Percentiles rank a stretch among this genome's conserved stretches.
Evolutionary conservation across 345 rosid genomes (phyloP).

Genomic region (Pistacia vera): DNA sequence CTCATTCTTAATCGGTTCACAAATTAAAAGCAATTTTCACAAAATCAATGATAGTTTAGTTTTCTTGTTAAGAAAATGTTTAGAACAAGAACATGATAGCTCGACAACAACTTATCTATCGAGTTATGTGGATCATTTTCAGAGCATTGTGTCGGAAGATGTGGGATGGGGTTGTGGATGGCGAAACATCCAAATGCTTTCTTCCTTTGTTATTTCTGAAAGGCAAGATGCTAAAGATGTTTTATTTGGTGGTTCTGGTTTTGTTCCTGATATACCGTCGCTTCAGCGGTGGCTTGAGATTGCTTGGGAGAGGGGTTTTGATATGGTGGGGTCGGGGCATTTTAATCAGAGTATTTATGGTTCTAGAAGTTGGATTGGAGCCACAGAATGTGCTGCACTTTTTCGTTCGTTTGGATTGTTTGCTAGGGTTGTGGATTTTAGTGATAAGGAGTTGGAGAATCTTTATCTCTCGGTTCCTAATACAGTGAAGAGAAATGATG

Average conservation of each 20-base stretch:
- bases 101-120: conserved; percentile 36
- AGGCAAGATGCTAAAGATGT: conserved; percentile 46
- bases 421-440: conserved; percentile 80
- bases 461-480: conserved; percentile 73
- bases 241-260: conserved; percentile 64
- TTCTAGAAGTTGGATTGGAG: conserved; percentile 59
- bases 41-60: conserved; percentile 60
- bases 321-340: conserved; percentile 59
- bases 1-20: conserved; percentile 43
- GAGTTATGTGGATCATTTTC: conserved; percentile 68
- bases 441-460: conserved; percentile 50
- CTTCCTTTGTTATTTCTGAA: conserved; percentile 59
- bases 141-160: conserved; percentile 49
- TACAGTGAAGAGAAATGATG: conserved; percentile 22
- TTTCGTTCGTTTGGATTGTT: conserved; percentile 74
- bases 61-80: conserved; percentile 45
- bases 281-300: conserved; percentile 87
- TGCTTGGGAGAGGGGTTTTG: conserved; percentile 82
- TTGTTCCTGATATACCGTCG: conserved; percentile 71
- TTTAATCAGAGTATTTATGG: conserved; percentile 55
- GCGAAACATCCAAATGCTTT: conserved; percentile 80
- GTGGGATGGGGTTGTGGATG: conserved; percentile 91
- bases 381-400: conserved; percentile 81
- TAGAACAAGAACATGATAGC: conserved; percentile 45
- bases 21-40: conserved; percentile 44